Percentiles rank a stretch among this genome's conserved stretches.
These are phyloP conservation scores for Syncephalastrum contaminatum DNA, from an alignment of 371 early-diverging fungal species.

Conservation along the genomic window DNA sequence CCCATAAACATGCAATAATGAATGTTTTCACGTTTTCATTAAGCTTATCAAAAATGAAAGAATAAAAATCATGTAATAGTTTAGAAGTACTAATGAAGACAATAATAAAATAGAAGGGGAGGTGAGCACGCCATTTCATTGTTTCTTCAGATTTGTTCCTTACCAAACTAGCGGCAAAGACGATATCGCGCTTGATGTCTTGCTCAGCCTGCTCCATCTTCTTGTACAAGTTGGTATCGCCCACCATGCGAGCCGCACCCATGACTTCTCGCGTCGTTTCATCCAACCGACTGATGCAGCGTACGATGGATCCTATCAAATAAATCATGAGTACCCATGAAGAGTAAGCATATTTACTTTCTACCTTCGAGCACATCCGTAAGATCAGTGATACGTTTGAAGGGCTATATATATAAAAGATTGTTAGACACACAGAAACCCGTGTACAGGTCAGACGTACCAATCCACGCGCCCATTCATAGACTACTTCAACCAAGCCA, in stretches of 20 bases:
- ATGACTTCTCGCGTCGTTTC: conserved; percentile 97
- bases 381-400: conserved; percentile 90
- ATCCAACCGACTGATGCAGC: conserved; percentile 96
- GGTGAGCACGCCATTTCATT: too few species aligned
- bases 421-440: neutral
- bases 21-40: too few species aligned
- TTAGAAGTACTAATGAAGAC: too few species aligned
- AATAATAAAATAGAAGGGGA: too few species aligned
- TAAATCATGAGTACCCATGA: conserved; percentile 6
- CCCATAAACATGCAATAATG: too few species aligned
- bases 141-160: conserved; percentile 8
- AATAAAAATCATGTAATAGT: too few species aligned
- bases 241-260: conserved; percentile 93
- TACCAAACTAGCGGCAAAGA: conserved; percentile 95
- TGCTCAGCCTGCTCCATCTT: conserved; percentile 95
- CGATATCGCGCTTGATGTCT: conserved; percentile 97
- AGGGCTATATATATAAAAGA: conserved; percentile 51
- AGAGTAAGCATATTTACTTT: conserved; percentile 1
- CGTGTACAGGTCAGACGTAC: conserved; percentile 22
- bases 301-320: conserved; percentile 83
- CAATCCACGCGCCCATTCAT: conserved; percentile 97
- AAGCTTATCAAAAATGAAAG: too few species aligned
- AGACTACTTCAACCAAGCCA: conserved; percentile 96
- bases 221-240: conserved; percentile 88
- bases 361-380: conserved; percentile 93